Conservation (phyloP, 805 yeast genomes). For the Monosporozyma yasuniensis region DNA sequence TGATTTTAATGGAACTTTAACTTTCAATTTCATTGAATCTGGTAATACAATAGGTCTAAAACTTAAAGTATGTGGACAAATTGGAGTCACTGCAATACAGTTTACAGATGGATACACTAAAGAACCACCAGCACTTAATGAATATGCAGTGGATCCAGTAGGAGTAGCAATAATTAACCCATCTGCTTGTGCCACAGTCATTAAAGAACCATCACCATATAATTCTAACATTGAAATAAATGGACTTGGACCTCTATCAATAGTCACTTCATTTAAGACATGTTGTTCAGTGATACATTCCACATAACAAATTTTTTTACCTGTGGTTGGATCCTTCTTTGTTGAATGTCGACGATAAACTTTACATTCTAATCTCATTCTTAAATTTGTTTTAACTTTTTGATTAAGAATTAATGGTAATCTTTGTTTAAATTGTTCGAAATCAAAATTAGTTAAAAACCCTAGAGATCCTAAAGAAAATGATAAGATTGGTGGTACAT, state of each 20-base stretch:
- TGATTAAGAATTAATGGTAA: constrained; percentile 49
- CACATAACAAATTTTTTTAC: constrained; percentile 32
- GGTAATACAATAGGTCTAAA: constrained; percentile 87
- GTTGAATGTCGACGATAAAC: constrained; percentile 40
- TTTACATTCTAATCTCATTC: constrained; percentile 82
- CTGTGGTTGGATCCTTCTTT: constrained; percentile 34
- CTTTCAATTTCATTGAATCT: constrained; percentile 77
- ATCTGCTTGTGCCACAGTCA: constrained; percentile 88
- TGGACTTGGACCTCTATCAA: constrained; percentile 90
- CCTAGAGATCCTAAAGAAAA: constrained; percentile 87
- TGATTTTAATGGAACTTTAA: constrained; percentile 71
- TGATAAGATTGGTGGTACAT: constrained; percentile 84
- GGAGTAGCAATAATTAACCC: constrained; percentile 89
- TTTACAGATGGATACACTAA: constrained; percentile 90
- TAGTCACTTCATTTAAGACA: constrained; percentile 78
- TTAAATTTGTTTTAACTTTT: constrained; percentile 67
- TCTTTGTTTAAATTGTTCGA: constrained; percentile 57
- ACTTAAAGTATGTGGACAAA: constrained; percentile 88
- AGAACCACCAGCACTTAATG: constrained; percentile 89
- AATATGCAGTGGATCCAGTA: constrained; percentile 92
- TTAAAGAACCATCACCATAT: constrained; percentile 74
- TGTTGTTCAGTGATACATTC: constrained; percentile 48
- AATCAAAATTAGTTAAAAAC: constrained; percentile 75
- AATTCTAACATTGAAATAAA: constrained; percentile 80
- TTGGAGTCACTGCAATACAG: constrained; percentile 86